phyloP scores from a whole-genome alignment of 306 rosid species.

The Quercus berberidifolia region DNA sequence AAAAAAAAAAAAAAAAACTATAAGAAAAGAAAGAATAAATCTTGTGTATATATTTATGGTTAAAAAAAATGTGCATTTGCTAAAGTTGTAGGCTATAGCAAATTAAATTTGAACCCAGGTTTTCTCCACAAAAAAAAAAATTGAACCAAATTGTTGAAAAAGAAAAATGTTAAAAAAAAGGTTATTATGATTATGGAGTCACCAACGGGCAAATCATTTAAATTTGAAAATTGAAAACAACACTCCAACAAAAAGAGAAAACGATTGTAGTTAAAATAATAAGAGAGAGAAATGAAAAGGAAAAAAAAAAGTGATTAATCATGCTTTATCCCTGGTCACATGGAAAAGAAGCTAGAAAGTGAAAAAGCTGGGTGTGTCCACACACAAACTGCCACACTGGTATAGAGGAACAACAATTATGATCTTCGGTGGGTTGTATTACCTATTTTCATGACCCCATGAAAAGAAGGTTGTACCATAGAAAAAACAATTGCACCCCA shows the following conservation, averaged over 20 bases:
- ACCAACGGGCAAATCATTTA: constrained; percentile 10
- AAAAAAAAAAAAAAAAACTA: too few species aligned
- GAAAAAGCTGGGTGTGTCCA: constrained; percentile 1
- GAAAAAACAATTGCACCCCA: background rate
- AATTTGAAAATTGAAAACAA: constrained; percentile 5
- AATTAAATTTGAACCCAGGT: too few species aligned
- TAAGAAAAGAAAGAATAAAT: too few species aligned
- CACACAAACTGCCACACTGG: constrained; percentile 22
- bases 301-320: constrained; percentile 28
- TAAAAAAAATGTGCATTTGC: too few species aligned
- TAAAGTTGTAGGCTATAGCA: background rate
- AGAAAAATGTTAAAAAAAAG: constrained; percentile 16
- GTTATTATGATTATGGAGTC: constrained; percentile 20
- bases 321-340: constrained; percentile 26
- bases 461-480: constrained; percentile 34
- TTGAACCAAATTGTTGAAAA: background rate
- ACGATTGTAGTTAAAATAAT: background rate
- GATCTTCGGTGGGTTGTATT: constrained; percentile 48
- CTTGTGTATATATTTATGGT: too few species aligned
- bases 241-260: background rate
- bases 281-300: background rate
- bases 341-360: constrained; percentile 37
- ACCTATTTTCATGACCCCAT: constrained; percentile 30
- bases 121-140: too few species aligned
- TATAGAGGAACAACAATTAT: constrained; percentile 36